These are phyloP conservation scores for Volutella citrinella DNA, from an alignment of 2,329 filamentous ascomycete species.

Conservation along the genomic window DNA sequence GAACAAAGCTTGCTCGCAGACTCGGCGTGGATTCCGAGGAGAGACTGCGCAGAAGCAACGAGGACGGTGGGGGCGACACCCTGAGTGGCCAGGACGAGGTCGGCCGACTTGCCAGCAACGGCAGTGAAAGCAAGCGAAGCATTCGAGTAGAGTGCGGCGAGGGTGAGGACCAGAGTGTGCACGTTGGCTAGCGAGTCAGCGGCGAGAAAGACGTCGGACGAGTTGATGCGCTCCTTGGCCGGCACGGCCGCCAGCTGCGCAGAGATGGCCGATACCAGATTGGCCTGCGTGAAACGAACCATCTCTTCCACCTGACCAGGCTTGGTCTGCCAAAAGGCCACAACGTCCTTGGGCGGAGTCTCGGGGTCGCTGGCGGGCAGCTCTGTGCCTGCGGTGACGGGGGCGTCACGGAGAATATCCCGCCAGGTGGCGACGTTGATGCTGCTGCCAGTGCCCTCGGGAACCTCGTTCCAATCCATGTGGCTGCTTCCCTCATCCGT, in stretches of 20 bases:
- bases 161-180: conserved; percentile 75
- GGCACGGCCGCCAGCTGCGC: conserved; percentile 76
- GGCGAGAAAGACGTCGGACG: conserved; percentile 79
- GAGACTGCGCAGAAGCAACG: conserved; percentile 71
- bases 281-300: conserved; percentile 76
- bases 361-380: conserved; percentile 62
- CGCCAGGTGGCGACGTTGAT: conserved; percentile 91
- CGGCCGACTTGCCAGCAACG: conserved; percentile 69
- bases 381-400: conserved; percentile 54
- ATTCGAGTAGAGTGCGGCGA: conserved; percentile 82
- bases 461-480: conserved; percentile 92
- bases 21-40: conserved; percentile 64
- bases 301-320: conserved; percentile 60
- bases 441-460: conserved; percentile 69
- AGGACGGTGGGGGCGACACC: conserved; percentile 79
- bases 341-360: conserved; percentile 50
- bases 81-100: conserved; percentile 70
- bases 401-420: conserved; percentile 73
- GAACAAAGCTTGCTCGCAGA: conserved; percentile 59
- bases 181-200: conserved; percentile 77
- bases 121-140: conserved; percentile 85
- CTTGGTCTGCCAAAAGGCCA: conserved; percentile 65
- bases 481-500: conserved; percentile 87
- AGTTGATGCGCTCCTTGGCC: conserved; percentile 66
- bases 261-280: conserved; percentile 83